Percentiles rank a stretch among this genome's conserved stretches.
Conservation (phyloP, 1,284 basidiomycete genomes). For the Schizopora paradoxa region DNA sequence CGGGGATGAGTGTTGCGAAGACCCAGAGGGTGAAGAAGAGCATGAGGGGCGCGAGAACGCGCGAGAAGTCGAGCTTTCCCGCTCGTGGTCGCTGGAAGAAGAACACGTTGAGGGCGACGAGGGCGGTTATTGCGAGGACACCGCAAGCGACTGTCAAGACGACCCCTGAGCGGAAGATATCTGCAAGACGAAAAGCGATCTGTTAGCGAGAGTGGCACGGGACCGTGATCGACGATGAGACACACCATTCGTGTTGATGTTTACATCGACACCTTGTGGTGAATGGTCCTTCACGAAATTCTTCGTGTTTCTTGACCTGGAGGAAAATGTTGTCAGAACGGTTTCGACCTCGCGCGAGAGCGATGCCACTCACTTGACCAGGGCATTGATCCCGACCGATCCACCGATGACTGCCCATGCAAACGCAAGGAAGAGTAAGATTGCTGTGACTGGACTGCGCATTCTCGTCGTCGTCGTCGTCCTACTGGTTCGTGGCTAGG, state of each 20-base stretch:
- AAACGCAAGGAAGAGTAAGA: slow-evolving; percentile 32
- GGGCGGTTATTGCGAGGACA: slow-evolving; percentile 37
- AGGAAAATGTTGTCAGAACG: neutral
- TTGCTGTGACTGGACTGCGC: too few species aligned
- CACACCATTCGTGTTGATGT: slow-evolving; percentile 30
- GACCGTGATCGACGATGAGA: neutral
- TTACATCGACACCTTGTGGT: slow-evolving; percentile 27
- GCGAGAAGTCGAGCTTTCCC: slow-evolving; percentile 23
- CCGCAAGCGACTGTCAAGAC: slow-evolving; percentile 41
- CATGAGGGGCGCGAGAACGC: slow-evolving; percentile 35
- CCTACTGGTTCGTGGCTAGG: neutral
- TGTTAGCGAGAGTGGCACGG: neutral
- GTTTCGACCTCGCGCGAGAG: neutral
- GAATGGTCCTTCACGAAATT: slow-evolving; percentile 23
- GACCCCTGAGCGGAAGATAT: slow-evolving; percentile 41
- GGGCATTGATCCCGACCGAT: slow-evolving; percentile 35
- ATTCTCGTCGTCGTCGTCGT: neutral
- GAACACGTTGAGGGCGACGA: slow-evolving; percentile 30
- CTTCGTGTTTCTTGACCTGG: slow-evolving; percentile 29
- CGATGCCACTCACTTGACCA: slow-evolving; percentile 32
- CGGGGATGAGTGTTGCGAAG: slow-evolving; percentile 48
- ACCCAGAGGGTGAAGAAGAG: slow-evolving; percentile 45
- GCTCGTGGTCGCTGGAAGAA: slow-evolving; percentile 19
- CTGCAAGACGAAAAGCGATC: slow-evolving; percentile 23
- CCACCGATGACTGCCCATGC: slow-evolving; percentile 32